Conservation (phyloP, 768 basidiomycete species). For the Tylopilus rubrobrunneus region DNA sequence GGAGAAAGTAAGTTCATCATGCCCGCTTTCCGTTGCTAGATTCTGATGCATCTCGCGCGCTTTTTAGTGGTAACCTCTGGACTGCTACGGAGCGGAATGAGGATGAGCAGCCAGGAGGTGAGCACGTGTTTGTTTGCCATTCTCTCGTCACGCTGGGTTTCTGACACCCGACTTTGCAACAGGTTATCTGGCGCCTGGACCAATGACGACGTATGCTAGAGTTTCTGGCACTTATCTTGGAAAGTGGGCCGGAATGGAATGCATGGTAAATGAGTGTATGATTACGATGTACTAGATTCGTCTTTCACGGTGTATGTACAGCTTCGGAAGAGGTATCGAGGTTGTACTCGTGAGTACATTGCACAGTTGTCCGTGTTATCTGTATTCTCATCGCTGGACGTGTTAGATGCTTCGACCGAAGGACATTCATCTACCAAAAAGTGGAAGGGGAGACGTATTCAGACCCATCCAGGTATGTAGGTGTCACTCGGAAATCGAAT, state of each 20-base stretch:
- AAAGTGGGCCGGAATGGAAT: background rate
- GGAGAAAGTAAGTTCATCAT: background rate
- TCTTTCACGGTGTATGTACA: too few species aligned
- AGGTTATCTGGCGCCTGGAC: constrained; percentile 52
- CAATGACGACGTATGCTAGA: constrained; percentile 35
- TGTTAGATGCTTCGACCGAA: constrained; percentile 16
- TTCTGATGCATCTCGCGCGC: background rate
- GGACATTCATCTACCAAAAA: constrained; percentile 1
- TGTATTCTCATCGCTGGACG: background rate
- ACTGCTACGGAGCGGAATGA: constrained; percentile 46
- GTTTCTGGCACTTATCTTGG: background rate
- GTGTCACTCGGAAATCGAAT: too few species aligned
- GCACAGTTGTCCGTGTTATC: background rate
- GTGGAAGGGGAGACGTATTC: background rate
- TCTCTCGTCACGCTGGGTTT: background rate
- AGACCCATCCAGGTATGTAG: constrained; percentile 4
- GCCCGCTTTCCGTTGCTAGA: background rate
- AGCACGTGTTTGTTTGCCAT: background rate
- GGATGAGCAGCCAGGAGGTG: constrained; percentile 33
- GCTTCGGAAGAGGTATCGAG: constrained; percentile 19
- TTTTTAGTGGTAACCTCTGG: constrained; percentile 44
- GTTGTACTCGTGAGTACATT: constrained; percentile 23
- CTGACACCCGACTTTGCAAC: background rate
- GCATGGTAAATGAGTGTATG: background rate
- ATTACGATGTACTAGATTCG: background rate